Conservation (phyloP, 768 basidiomycete species). For the Mycena filopes region DNA sequence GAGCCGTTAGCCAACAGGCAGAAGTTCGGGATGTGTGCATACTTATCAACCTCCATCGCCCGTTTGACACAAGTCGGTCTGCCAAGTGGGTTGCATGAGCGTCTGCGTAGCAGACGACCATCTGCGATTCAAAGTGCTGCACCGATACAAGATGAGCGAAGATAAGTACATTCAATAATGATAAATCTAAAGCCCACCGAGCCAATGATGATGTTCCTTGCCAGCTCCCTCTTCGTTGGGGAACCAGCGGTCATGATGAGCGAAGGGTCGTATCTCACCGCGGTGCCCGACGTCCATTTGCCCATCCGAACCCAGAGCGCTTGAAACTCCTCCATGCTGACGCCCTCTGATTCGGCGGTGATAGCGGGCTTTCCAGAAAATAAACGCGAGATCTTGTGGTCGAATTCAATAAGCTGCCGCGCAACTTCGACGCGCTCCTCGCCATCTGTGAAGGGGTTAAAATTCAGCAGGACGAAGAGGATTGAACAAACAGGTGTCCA, state of each 20-base stretch:
- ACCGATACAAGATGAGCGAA: background rate
- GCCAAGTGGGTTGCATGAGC: slow-evolving; percentile 27
- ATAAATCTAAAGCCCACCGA: slow-evolving; percentile 8
- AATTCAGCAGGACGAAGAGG: background rate
- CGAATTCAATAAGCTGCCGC: slow-evolving; percentile 52
- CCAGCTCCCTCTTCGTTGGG: slow-evolving; percentile 12
- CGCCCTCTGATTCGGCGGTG: slow-evolving; percentile 27
- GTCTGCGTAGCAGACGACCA: slow-evolving; percentile 32
- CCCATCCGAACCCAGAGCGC: slow-evolving; percentile 31
- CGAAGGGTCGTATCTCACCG: slow-evolving; percentile 23
- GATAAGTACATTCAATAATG: background rate
- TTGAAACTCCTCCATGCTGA: slow-evolving; percentile 32
- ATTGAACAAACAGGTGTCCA: slow-evolving; percentile 28
- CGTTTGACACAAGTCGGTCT: slow-evolving; percentile 27
- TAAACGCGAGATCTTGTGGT: slow-evolving; percentile 48
- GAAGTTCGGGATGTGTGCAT: background rate
- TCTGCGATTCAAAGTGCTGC: slow-evolving; percentile 33
- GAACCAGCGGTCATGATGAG: slow-evolving; percentile 18
- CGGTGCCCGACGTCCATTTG: slow-evolving; percentile 33
- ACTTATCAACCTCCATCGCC: slow-evolving; percentile 32
- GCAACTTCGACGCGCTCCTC: slow-evolving; percentile 51
- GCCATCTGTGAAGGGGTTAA: slow-evolving; percentile 8
- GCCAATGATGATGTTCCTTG: slow-evolving; percentile 25
- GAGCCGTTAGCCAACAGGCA: background rate
- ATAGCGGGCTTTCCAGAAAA: slow-evolving; percentile 43